These are phyloP conservation scores for Eucalyptus regnans DNA, from an alignment of 345 rosid species.

Conservation along the genomic window DNA sequence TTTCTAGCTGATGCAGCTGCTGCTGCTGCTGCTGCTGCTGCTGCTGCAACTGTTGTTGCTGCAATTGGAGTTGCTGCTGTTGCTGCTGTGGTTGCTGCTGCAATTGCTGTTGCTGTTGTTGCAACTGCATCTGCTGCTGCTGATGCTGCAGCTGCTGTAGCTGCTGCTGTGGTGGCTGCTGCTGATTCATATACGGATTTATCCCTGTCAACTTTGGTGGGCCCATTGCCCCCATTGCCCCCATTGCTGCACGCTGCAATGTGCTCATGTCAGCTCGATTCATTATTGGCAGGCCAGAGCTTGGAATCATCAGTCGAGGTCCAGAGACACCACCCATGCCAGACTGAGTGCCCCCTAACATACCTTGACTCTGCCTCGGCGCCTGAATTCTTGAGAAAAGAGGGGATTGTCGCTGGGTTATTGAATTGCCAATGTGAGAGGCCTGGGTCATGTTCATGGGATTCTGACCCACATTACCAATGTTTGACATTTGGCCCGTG, in stretches of 20 bases:
- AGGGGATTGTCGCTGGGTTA: constrained; percentile 44
- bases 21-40: background rate
- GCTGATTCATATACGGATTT: constrained; percentile 55
- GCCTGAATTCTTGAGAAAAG: constrained; percentile 18
- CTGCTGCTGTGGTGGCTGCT: constrained; percentile 25
- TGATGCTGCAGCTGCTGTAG: constrained; percentile 5
- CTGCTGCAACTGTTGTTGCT: constrained; percentile 18
- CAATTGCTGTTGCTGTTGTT: constrained; percentile 13
- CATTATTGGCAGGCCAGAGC: constrained; percentile 44
- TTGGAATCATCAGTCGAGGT: constrained; percentile 51
- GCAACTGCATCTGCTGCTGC: constrained; percentile 8
- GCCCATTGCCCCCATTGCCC: constrained; percentile 88
- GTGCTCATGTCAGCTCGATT: constrained; percentile 46
- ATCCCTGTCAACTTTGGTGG: constrained; percentile 78
- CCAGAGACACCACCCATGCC: constrained; percentile 59
- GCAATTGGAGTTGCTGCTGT: constrained; percentile 15
- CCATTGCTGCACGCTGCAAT: constrained; percentile 50
- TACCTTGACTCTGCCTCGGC: constrained; percentile 4
- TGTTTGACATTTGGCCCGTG: constrained; percentile 47
- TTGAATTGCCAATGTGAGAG: constrained; percentile 27
- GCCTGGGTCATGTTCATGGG: constrained; percentile 41
- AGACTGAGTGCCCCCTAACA: constrained; percentile 50
- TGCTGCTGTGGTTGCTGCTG: constrained; percentile 16
- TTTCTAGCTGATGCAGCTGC: constrained; percentile 36
- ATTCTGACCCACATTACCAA: constrained; percentile 56